Evolutionary conservation across 805 yeast species (phyloP), one percentile per base, ranked within the genome.

Genomic region (Saccharomycopsis schoenii): DNA sequence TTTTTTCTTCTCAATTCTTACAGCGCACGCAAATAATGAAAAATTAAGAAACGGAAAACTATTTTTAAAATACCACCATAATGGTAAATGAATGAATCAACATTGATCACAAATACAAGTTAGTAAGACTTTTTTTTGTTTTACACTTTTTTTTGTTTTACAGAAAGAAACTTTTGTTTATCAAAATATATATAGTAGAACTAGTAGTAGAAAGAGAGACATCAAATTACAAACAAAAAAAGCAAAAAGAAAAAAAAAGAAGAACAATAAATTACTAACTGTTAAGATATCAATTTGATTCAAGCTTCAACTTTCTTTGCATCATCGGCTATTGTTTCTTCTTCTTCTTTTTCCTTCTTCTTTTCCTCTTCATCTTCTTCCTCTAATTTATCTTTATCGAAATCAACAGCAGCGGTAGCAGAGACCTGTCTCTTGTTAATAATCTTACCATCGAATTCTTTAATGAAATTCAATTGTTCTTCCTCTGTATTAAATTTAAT

Each of bases 331-430:
- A 15, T 51, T 11, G 2, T 34, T 54, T 59, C 24, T 11, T 55
- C 58, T 56, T 60, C 63, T 15, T 58, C 58, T 29, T 56, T 64
- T 36, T 62, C 66, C 21, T 62, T 64, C 15, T 61, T 51, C 14
- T 17, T 55, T 41, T 34, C 58, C 14, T 51, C 58, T 42, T 52
- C 57, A n/a, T 57, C 55, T 56, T 62, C 64, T 51, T 42, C 66
- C 67, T 21, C 64, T 67, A 56, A 67, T 67, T 61, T 69, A 67
- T 57, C 59, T 43, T 51, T 43, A 37, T 21, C 56, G n/a, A 84
- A 76, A 68, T 85, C 89, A 64, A 88, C 80, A 21, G 97, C 97
- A 67, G 85, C 80, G 66, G 85, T 86, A 62, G 87, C 89, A 55
- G 80, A 74, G 62, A 91, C 74, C 57, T 77, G 77, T 71, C 88